Conservation (phyloP, 257 asterid genomes). For the Gentiana dahurica region DNA sequence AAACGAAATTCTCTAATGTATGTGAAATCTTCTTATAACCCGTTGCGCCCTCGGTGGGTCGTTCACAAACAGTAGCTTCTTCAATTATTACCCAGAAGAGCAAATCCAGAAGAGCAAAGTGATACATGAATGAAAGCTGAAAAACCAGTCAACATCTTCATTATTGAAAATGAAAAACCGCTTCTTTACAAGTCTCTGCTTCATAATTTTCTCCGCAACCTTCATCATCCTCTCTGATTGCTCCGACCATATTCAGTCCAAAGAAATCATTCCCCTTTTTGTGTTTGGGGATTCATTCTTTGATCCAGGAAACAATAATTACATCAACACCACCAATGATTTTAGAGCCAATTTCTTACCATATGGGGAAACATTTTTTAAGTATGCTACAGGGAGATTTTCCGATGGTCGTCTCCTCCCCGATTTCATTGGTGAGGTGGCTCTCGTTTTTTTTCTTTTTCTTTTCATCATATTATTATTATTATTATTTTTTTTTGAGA, state of each 20-base stretch:
- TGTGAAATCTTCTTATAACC: too few species aligned
- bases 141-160: too few species aligned
- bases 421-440: slow-evolving; percentile 39
- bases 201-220: not conserved
- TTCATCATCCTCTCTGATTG: slow-evolving; percentile 2
- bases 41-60: too few species aligned
- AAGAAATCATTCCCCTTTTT: slow-evolving; percentile 18
- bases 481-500: not conserved
- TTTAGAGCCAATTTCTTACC: slow-evolving; percentile 58
- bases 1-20: too few species aligned
- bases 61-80: too few species aligned
- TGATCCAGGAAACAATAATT: slow-evolving; percentile 64
- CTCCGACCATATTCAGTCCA: not conserved
- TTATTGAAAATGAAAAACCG: not conserved
- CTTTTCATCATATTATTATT: too few species aligned
- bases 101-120: too few species aligned
- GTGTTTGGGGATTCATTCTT: slow-evolving; percentile 52
- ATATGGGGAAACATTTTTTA: slow-evolving; percentile 43
- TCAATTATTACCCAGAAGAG: too few species aligned
- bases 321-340: slow-evolving; percentile 48
- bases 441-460: not conserved
- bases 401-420: slow-evolving; percentile 58
- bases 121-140: too few species aligned
- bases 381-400: slow-evolving; percentile 55
- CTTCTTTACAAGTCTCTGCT: not conserved